phyloP scores from a whole-genome alignment of 768 basidiomycete species.

The Boletus patriciae region DNA sequence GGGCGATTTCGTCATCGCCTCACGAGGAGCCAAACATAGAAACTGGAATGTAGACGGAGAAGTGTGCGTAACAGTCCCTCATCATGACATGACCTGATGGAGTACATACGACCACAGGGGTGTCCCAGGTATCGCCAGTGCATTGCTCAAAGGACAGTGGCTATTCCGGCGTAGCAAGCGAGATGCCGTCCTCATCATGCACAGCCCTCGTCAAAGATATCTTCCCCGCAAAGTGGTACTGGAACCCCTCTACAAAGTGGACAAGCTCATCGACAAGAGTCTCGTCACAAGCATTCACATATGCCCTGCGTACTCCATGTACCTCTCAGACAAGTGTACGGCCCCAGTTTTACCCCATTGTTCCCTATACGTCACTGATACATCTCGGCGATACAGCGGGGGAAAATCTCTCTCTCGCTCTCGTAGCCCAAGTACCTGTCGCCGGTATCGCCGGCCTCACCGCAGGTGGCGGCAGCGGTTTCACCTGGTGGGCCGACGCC shows the following conservation, averaged over 20 bases:
- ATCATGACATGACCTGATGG: neutral
- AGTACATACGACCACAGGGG: constrained; percentile 1
- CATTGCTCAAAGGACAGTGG: constrained; percentile 35
- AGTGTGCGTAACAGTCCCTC: constrained; percentile 14
- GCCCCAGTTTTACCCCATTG: neutral
- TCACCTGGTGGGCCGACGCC: constrained; percentile 22
- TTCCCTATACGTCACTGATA: neutral
- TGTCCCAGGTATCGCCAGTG: constrained; percentile 19
- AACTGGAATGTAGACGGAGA: too few relatives aligned
- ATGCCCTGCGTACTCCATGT: constrained; percentile 36
- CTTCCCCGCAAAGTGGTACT: constrained; percentile 24
- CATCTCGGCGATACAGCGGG: constrained; percentile 11
- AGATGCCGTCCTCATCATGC: constrained; percentile 35
- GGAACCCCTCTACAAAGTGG: constrained; percentile 25
- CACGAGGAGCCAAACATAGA: too few relatives aligned
- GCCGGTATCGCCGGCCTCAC: neutral
- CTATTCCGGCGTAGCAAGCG: constrained; percentile 27
- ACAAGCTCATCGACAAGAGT: constrained; percentile 29
- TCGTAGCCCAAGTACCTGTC: constrained; percentile 14
- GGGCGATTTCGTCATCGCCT: too few relatives aligned
- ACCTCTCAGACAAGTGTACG: constrained; percentile 29
- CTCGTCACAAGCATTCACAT: constrained; percentile 34
- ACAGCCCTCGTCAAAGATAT: constrained; percentile 24
- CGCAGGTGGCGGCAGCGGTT: neutral
- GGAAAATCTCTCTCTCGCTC: constrained; percentile 23